phyloP scores from a whole-genome alignment of 176 grass and related monocot species.

The Stipa capillata region DNA sequence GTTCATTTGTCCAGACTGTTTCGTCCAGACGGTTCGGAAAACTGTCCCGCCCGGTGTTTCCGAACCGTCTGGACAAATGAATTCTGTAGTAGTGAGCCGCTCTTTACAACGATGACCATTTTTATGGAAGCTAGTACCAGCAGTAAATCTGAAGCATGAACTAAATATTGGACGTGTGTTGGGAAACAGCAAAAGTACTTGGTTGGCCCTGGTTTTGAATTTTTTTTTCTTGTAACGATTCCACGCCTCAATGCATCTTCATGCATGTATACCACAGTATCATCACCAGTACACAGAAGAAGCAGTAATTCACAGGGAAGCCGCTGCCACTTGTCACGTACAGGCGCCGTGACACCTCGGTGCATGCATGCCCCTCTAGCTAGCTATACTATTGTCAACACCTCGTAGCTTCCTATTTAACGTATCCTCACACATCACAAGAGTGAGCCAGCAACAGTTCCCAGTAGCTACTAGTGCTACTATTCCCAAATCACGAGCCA shows the following conservation, averaged over 20 bases:
- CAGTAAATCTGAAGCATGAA: not conserved
- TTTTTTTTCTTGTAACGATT: not conserved
- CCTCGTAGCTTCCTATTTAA: constrained; percentile 51
- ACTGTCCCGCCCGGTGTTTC: too few species aligned
- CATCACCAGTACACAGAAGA: not conserved
- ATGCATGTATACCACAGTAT: constrained; percentile 2
- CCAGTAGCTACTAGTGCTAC: not conserved
- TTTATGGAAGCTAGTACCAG: not conserved
- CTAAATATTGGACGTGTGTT: constrained; percentile 9
- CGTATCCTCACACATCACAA: constrained; percentile 28
- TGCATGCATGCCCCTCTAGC: not conserved
- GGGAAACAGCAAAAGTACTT: constrained; percentile 13
- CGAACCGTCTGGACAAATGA: too few species aligned
- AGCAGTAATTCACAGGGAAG: constrained; percentile 11
- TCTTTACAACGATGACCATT: not conserved
- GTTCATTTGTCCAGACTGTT: too few species aligned
- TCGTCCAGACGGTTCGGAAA: too few species aligned
- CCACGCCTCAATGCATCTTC: not conserved
- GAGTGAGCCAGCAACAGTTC: not conserved
- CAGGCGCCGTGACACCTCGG: not conserved
- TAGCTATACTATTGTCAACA: constrained; percentile 14
- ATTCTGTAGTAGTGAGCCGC: too few species aligned
- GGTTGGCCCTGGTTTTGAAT: not conserved
- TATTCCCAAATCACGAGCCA: not conserved
- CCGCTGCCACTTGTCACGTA: constrained; percentile 16